phyloP scores from a whole-genome alignment of 2,329 filamentous ascomycete species.

The Aspergillus versicolor region DNA sequence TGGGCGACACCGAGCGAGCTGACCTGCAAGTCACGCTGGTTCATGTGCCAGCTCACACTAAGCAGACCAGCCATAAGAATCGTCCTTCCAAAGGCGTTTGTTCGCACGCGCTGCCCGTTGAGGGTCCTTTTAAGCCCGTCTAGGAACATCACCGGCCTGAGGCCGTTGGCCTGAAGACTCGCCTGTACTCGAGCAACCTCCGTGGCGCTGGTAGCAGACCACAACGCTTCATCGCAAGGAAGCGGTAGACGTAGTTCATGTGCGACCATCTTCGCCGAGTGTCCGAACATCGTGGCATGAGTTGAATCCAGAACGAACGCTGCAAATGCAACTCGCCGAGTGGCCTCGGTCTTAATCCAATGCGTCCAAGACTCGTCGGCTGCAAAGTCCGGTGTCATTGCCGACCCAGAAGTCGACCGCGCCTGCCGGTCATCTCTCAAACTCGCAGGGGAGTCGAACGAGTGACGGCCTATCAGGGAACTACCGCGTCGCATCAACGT shows the following conservation, averaged over 20 bases:
- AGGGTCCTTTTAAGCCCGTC: conserved; percentile 88
- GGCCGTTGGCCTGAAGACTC: conserved; percentile 74
- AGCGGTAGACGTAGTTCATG: conserved; percentile 90
- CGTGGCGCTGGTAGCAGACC: conserved; percentile 83
- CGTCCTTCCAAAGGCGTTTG: conserved; percentile 89
- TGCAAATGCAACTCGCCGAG: conserved; percentile 82
- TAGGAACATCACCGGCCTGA: conserved; percentile 82
- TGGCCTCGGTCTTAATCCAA: conserved; percentile 94
- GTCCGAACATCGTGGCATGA: conserved; percentile 96
- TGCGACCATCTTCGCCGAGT: conserved; percentile 94
- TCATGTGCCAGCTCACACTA: conserved; percentile 97
- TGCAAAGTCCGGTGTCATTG: conserved; percentile 58
- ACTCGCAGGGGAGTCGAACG: conserved; percentile 79
- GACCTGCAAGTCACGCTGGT: conserved; percentile 90
- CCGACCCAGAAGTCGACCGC: conserved; percentile 36
- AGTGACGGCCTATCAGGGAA: conserved; percentile 81
- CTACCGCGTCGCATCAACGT: conserved; percentile 93
- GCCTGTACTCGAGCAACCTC: conserved; percentile 84
- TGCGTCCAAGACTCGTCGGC: conserved; percentile 91
- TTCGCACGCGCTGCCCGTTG: conserved; percentile 79
- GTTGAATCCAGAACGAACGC: conserved; percentile 95
- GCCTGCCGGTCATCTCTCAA: conserved; percentile 60
- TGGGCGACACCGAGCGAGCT: conserved; percentile 78
- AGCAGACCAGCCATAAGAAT: conserved; percentile 92
- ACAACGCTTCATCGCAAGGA: conserved; percentile 88